Conservation (phyloP, 306 rosid species). For the Trifolium subterraneum region DNA sequence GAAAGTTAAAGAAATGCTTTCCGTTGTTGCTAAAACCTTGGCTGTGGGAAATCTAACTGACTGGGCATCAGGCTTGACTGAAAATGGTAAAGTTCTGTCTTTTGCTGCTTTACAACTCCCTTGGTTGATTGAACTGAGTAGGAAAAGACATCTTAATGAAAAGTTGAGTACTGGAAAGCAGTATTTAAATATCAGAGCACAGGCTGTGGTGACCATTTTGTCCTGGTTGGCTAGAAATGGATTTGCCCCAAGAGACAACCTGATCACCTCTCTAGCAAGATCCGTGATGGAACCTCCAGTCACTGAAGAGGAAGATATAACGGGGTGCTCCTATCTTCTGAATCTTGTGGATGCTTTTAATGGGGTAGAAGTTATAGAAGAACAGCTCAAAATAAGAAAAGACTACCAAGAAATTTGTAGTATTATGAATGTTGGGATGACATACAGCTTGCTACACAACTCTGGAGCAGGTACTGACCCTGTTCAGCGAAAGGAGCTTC, state of each 20-base stretch:
- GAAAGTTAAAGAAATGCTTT: constrained; percentile 54
- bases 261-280: constrained; percentile 80
- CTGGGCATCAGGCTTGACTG: constrained; percentile 73
- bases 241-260: constrained; percentile 81
- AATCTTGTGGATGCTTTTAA: constrained; percentile 85
- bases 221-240: constrained; percentile 95
- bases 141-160: constrained; percentile 51
- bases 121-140: constrained; percentile 85
- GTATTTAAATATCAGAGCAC: constrained; percentile 61
- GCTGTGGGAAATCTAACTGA: constrained; percentile 67
- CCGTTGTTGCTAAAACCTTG: constrained; percentile 72
- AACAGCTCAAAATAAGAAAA: constrained; percentile 78
- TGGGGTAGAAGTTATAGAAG: constrained; percentile 95
- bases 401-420: constrained; percentile 82
- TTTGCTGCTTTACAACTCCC: constrained; percentile 90
- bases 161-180: constrained; percentile 58
- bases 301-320: constrained; percentile 75
- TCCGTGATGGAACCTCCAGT: constrained; percentile 76
- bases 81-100: constrained; percentile 79
- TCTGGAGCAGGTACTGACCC: constrained; percentile 73
- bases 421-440: constrained; percentile 93
- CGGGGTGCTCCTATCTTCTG: constrained; percentile 79
- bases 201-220: constrained; percentile 78
- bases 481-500: constrained; percentile 71
- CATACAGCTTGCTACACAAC: constrained; percentile 81